Evolutionary conservation across 2,329 filamentous ascomycete genomes (phyloP).

Genomic region (Dactylellina parvicollis): DNA sequence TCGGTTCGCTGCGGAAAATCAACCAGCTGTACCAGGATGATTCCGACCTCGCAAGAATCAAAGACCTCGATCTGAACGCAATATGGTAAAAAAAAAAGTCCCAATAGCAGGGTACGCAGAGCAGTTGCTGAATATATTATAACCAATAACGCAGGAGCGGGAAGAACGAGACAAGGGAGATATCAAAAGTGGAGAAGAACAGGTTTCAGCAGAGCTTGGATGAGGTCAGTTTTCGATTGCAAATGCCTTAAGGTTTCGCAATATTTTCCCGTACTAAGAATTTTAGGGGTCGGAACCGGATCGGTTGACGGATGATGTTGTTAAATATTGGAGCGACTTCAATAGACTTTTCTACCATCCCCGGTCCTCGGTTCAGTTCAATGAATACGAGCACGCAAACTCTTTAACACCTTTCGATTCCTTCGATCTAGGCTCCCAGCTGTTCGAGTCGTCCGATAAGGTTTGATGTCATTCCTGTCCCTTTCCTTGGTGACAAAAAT

Average conservation of each 20-base stretch:
- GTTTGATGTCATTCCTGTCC: slow-evolving; percentile 32
- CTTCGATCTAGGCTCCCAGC: slow-evolving; percentile 76
- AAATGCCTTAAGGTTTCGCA: not conserved
- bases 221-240: slow-evolving; percentile 41
- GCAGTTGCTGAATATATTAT: slow-evolving; percentile 8
- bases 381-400: slow-evolving; percentile 85
- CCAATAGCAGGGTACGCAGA: not conserved
- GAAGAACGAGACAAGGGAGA: slow-evolving; percentile 42
- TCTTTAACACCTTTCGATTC: slow-evolving; percentile 82
- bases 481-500: slow-evolving; percentile 3
- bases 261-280: slow-evolving; percentile 6
- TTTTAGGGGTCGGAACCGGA: slow-evolving; percentile 69
- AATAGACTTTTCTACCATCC: slow-evolving; percentile 93
- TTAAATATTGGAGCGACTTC: slow-evolving; percentile 98
- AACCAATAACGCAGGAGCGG: slow-evolving; percentile 25
- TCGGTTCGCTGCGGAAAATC: slow-evolving; percentile 85
- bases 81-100: slow-evolving; percentile 61
- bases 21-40: slow-evolving; percentile 83
- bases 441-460: slow-evolving; percentile 77
- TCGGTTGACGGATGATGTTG: slow-evolving; percentile 72
- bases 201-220: slow-evolving; percentile 41
- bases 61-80: slow-evolving; percentile 60
- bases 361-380: slow-evolving; percentile 83
- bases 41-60: slow-evolving; percentile 59
- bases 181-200: slow-evolving; percentile 41